These are phyloP conservation scores for Phytophthora tubulina DNA, from an alignment of 352 stramenopile genomes.

Conservation along the genomic window DNA sequence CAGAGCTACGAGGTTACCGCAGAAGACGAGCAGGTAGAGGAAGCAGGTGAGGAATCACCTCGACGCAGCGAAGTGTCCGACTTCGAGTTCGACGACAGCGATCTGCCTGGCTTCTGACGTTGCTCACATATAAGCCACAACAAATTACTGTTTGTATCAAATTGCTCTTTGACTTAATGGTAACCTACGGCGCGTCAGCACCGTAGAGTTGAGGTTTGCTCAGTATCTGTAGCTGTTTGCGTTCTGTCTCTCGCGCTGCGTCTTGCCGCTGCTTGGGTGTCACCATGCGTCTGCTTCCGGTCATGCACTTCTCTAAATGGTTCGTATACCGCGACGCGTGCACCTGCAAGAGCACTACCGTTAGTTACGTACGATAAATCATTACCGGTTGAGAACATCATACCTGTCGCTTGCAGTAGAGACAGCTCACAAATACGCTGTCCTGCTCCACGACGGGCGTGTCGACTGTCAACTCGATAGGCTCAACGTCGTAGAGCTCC, in stretches of 20 bases:
- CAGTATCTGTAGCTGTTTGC: constrained; percentile 49
- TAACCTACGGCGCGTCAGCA: constrained; percentile 17
- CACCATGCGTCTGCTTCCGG: constrained; percentile 58
- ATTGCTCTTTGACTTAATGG: neutral
- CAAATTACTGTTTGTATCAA: constrained; percentile 23
- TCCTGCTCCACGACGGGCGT: constrained; percentile 54
- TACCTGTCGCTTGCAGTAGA: constrained; percentile 76
- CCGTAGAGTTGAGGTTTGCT: constrained; percentile 44
- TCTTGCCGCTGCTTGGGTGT: constrained; percentile 50
- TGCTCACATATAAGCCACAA: constrained; percentile 15
- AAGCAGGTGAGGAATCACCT: constrained; percentile 27
- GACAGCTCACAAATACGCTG: constrained; percentile 69
- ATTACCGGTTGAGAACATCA: no score
- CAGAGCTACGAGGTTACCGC: constrained; percentile 11
- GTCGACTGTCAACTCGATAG: constrained; percentile 52
- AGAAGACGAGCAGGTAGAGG: constrained; percentile 14
- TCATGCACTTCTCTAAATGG: constrained; percentile 82
- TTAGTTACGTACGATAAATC: constrained; percentile 3
- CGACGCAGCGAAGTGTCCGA: constrained; percentile 51
- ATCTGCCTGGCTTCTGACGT: constrained; percentile 60
- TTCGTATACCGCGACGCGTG: constrained; percentile 77
- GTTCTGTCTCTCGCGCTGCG: constrained; percentile 45
- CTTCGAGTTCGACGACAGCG: constrained; percentile 69
- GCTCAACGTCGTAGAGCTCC: constrained; percentile 76
- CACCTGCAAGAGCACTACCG: constrained; percentile 38